Evolutionary conservation across 2,329 filamentous ascomycete species (phyloP), one percentile per base, ranked within the genome.

Genomic region (Monosporascus sp.): DNA sequence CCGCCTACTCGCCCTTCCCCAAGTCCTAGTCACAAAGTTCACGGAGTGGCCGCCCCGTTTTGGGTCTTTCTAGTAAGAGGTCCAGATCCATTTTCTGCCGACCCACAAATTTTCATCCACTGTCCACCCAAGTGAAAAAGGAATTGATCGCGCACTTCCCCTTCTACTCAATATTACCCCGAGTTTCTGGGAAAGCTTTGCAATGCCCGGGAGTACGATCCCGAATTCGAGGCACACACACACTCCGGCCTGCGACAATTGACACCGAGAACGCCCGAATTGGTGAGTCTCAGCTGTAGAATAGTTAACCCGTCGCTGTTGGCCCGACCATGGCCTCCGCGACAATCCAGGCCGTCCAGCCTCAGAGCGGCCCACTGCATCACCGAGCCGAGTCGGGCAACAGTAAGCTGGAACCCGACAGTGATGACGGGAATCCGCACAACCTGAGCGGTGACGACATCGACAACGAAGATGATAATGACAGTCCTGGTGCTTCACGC

Each of bases 141-240:
- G 43, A 45, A 4, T 31, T 26, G 43, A 44, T 37, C 35, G 54
- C 53, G 56, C 40, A 56, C 58, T 53, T 51, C 54, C 53, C 65
- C 61, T 62, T 73, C 72, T 71, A 64, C 70, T 66, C 71, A 76
- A 69, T 72, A 76, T 76, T 75, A 74, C 64, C 73, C 74, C 72
- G 73, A 76, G 66, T 63, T 55, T 50, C 49, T 54, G 52, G 28
- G 31, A 50, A 43, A 51, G 51, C 60, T 61, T 28, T 45, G 63
- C 60, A 49, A 64, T 65, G 63, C 57, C 54, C 58, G 57, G 60
- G 60, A 60, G 57, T 56, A 38, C 45, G 55, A 56, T 50, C 57
- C 54, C 56, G 57, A 61, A 55, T 56, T 52, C 53, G 51, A 55
- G 55, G 52, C 51, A 37, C 53, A 47, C 22, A 58, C 26, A 51